phyloP scores from a whole-genome alignment of 2,329 filamentous ascomycete genomes.

The Arthrobotrys entomopaga region DNA sequence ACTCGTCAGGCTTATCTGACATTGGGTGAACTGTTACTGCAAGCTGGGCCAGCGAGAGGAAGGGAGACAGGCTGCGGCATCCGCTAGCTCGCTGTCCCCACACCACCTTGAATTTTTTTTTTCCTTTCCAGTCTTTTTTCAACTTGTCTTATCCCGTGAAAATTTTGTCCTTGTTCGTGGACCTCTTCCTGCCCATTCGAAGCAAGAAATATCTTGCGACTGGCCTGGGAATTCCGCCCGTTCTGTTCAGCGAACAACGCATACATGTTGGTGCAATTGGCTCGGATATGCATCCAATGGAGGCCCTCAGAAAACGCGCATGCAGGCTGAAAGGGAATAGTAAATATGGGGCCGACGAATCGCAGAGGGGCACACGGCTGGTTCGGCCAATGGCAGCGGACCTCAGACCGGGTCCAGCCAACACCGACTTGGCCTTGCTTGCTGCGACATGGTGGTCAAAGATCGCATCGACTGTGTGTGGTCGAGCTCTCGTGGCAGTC shows the following conservation, averaged over 20 bases:
- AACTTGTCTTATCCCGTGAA: conserved; percentile 46
- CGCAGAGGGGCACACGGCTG: conserved; percentile 12
- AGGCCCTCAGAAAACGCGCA: conserved; percentile 24
- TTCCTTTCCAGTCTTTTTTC: conserved; percentile 6
- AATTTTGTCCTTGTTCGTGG: conserved; percentile 29
- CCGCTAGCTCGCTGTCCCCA: conserved; percentile 31
- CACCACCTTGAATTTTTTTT: conserved; percentile 28
- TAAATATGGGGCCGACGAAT: conserved; percentile 35
- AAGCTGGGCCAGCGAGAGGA: conserved; percentile 18
- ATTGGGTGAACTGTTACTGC: conserved; percentile 47
- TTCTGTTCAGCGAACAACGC: conserved; percentile 45
- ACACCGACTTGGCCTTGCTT: conserved; percentile 49
- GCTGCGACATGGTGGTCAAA: background rate
- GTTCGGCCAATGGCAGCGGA: conserved; percentile 38
- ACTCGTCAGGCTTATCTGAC: conserved; percentile 48
- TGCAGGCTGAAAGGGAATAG: conserved; percentile 25
- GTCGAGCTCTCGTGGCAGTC: conserved; percentile 4
- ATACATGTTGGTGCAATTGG: conserved; percentile 53
- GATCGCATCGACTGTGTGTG: background rate
- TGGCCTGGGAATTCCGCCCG: conserved; percentile 50
- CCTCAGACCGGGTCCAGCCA: conserved; percentile 34
- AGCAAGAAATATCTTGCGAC: conserved; percentile 21
- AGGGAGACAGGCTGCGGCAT: conserved; percentile 27
- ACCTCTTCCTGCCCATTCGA: background rate
- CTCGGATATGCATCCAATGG: conserved; percentile 54